These are phyloP conservation scores for Begonia loranthoides DNA, from an alignment of 306 rosid species.

Conservation along the genomic window DNA sequence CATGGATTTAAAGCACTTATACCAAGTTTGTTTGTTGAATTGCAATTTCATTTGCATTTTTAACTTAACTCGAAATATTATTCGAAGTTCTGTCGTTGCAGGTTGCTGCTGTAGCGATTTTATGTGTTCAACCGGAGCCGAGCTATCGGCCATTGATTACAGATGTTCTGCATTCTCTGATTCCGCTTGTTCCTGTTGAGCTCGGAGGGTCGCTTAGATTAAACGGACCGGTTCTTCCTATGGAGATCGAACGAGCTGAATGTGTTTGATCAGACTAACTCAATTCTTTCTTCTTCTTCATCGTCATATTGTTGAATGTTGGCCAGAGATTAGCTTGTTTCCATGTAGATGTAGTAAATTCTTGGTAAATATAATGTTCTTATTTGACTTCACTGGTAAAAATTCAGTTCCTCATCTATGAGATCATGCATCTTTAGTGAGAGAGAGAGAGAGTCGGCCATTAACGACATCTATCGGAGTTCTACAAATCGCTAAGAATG, in stretches of 20 bases:
- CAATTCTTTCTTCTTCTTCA: no score
- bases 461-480: background rate
- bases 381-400: no score
- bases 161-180: conserved; percentile 82
- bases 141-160: conserved; percentile 84
- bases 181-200: conserved; percentile 69
- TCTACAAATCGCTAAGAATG: background rate
- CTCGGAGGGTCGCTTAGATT: conserved; percentile 78
- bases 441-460: no score
- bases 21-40: conserved; percentile 44
- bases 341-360: no score
- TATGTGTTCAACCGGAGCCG: conserved; percentile 86
- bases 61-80: background rate
- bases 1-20: conserved; percentile 90
- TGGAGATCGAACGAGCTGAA: background rate
- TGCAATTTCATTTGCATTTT: background rate
- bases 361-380: no score
- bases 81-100: conserved; percentile 11
- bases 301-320: no score
- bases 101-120: conserved; percentile 96
- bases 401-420: no score
- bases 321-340: no score
- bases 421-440: no score
- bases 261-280: no score
- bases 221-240: conserved; percentile 22